Percentiles rank a stretch among this genome's conserved stretches.
Conservation (phyloP, 1,139 yeast genomes). For the Debaryomyces sp. region DNA sequence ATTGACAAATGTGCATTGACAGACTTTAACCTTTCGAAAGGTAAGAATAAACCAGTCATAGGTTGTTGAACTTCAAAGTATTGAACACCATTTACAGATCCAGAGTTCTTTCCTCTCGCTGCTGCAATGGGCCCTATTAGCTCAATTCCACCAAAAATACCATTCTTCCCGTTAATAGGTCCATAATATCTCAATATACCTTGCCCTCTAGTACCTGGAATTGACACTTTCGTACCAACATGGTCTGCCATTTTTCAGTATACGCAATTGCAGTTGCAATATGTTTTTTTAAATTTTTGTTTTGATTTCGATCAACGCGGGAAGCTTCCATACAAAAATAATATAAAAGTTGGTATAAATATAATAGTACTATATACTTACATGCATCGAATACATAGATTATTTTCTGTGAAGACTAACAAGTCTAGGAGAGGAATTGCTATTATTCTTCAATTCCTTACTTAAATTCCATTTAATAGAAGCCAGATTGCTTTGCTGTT, state of each 20-base stretch:
- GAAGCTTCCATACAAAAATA: background rate
- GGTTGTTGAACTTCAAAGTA: conserved; percentile 57
- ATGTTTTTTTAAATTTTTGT: background rate
- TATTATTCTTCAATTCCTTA: background rate
- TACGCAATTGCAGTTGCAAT: background rate
- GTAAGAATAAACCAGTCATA: conserved; percentile 73
- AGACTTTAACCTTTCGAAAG: conserved; percentile 59
- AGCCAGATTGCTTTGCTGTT: background rate
- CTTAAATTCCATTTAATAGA: conserved; percentile 1
- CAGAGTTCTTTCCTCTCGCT: conserved; percentile 48
- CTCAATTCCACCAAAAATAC: conserved; percentile 89
- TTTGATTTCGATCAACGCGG: conserved; percentile 4
- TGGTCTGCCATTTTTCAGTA: conserved; percentile 20
- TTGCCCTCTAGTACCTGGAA: conserved; percentile 49
- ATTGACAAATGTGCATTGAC: conserved; percentile 33
- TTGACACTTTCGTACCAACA: conserved; percentile 39
- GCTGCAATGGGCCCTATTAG: conserved; percentile 61
- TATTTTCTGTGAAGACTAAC: background rate
- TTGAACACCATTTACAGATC: conserved; percentile 46
- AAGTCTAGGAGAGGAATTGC: background rate
- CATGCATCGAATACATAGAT: background rate
- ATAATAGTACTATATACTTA: background rate
- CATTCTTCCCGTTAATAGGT: conserved; percentile 67
- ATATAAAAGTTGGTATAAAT: background rate
- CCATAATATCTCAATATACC: conserved; percentile 79